Conservation (phyloP, 2,329 filamentous ascomycete species). For the Alternaria postmessia region DNA sequence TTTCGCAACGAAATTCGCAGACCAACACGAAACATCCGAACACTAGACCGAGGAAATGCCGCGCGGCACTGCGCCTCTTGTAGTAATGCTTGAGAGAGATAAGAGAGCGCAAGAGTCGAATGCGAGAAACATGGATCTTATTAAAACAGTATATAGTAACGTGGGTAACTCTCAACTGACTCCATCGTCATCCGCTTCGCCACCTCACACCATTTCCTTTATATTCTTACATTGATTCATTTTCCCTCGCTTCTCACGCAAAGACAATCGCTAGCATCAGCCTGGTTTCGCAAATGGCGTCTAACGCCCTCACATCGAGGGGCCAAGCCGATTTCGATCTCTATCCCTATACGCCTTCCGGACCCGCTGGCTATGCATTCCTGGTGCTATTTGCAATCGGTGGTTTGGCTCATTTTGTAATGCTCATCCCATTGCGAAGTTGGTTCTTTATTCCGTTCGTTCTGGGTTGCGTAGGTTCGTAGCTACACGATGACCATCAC, state of each 20-base stretch:
- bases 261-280: background rate
- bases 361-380: constrained; percentile 21
- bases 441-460: constrained; percentile 63
- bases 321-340: constrained; percentile 26
- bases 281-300: background rate
- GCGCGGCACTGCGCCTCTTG: constrained; percentile 1
- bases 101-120: background rate
- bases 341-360: constrained; percentile 26
- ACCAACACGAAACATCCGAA: background rate
- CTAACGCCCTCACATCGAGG: background rate
- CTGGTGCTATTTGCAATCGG: constrained; percentile 23
- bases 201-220: background rate
- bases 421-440: constrained; percentile 18
- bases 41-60: background rate
- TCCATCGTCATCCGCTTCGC: background rate
- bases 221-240: background rate
- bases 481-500: background rate
- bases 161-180: background rate
- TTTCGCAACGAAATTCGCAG: background rate
- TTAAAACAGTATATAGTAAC: background rate
- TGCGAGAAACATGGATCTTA: background rate
- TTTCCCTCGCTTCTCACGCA: background rate
- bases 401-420: constrained; percentile 13
- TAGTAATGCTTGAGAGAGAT: constrained; percentile 3
- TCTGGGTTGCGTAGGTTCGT: constrained; percentile 61